A percentile compares a stretch with the other conserved stretches of the same genome.
Evolutionary conservation across 768 basidiomycete genomes (phyloP).

Genomic region (Termitomyces heimii): DNA sequence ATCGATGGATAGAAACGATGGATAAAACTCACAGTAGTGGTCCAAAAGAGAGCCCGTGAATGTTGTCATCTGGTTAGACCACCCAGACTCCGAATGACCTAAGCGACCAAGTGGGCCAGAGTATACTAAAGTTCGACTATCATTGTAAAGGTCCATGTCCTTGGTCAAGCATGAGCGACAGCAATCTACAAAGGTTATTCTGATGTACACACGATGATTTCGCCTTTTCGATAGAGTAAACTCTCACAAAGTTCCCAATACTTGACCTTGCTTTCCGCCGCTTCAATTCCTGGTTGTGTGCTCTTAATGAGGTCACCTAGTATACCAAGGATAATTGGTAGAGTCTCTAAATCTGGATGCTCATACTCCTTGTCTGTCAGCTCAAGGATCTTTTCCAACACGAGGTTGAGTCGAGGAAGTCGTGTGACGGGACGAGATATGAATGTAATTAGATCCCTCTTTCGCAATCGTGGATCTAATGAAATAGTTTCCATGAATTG

Average conservation of each 20-base stretch:
- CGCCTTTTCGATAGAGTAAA: conserved; percentile 67
- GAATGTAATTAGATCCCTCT: conserved; percentile 76
- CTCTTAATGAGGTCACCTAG: conserved; percentile 73
- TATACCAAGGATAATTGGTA: conserved; percentile 67
- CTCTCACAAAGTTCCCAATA: conserved; percentile 79
- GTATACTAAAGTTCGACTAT: conserved; percentile 67
- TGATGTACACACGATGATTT: conserved; percentile 63
- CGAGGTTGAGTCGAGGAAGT: conserved; percentile 73
- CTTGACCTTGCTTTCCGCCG: conserved; percentile 88
- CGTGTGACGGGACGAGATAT: conserved; percentile 84
- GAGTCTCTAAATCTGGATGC: conserved; percentile 75
- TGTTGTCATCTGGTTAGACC: conserved; percentile 72
- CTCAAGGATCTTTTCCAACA: conserved; percentile 67
- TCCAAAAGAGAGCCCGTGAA: conserved; percentile 64
- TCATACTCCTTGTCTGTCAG: conserved; percentile 54
- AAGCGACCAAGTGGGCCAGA: conserved; percentile 59
- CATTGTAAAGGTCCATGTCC: conserved; percentile 81
- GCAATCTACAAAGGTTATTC: not conserved
- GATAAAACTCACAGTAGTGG: conserved; percentile 56
- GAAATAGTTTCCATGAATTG: conserved; percentile 58
- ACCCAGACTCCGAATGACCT: conserved; percentile 60
- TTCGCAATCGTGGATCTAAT: conserved; percentile 59
- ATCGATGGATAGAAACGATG: not conserved
- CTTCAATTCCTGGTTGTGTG: conserved; percentile 86
- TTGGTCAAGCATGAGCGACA: conserved; percentile 20